Evolutionary conservation across 805 yeast genomes (phyloP).

Genomic region (Trichomonascus vanleenenianus): DNA sequence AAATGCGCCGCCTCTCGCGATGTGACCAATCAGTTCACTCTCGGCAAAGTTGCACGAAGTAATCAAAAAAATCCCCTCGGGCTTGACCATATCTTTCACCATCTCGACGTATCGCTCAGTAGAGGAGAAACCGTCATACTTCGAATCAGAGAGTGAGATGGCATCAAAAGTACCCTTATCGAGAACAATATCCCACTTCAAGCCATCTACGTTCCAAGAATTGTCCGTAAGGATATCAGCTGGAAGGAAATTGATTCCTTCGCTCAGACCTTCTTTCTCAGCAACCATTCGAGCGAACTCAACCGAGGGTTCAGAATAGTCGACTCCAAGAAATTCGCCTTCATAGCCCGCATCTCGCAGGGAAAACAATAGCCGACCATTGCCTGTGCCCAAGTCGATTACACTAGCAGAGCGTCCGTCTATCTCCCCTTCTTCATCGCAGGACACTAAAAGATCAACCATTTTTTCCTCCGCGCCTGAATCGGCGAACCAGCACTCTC

Average conservation of each 20-base stretch:
- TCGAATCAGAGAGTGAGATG: constrained; percentile 65
- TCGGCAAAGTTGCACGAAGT: constrained; percentile 95
- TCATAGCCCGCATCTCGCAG: constrained; percentile 54
- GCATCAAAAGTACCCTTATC: constrained; percentile 98
- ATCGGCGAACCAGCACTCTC: constrained; percentile 96
- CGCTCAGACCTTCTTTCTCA: constrained; percentile 16
- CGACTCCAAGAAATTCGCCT: constrained; percentile 64
- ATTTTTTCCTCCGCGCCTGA: constrained; percentile 86
- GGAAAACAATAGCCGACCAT: constrained; percentile 80
- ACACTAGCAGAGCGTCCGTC: constrained; percentile 33
- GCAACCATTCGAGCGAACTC: constrained; percentile 62
- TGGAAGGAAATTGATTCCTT: constrained; percentile 44
- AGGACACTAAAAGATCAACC: constrained; percentile 58
- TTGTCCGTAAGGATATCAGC: constrained; percentile 55
- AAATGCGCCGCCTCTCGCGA: constrained; percentile 40
- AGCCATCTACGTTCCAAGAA: constrained; percentile 22
- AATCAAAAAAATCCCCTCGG: constrained; percentile 55
- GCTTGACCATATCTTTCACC: constrained; percentile 48
- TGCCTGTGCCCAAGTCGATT: constrained; percentile 91
- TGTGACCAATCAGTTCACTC: constrained; percentile 53
- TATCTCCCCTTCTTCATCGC: constrained; percentile 26
- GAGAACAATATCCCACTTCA: constrained; percentile 58
- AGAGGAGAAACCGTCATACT: constrained; percentile 16
- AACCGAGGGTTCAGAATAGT: constrained; percentile 78
- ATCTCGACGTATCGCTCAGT: constrained; percentile 49